Percentiles rank a stretch among this genome's conserved stretches.
phyloP scores from a whole-genome alignment of 768 basidiomycete species.

The Lactarius indigo region DNA sequence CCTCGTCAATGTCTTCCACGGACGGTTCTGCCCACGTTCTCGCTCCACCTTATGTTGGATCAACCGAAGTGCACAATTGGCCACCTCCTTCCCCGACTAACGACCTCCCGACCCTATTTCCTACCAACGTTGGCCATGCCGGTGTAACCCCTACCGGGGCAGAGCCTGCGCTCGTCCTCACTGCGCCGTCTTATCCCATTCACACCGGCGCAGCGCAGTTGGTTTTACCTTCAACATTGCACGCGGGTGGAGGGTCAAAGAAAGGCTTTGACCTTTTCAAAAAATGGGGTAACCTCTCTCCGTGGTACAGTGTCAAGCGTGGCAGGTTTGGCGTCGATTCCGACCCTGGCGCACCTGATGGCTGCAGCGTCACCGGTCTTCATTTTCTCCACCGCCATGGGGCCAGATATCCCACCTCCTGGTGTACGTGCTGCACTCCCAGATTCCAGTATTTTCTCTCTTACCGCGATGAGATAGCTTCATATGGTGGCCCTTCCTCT shows the following conservation, averaged over 20 bases:
- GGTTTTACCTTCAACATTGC: slow-evolving; percentile 45
- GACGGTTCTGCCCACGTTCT: slow-evolving; percentile 29
- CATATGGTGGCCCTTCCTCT: slow-evolving; percentile 59
- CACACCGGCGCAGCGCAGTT: slow-evolving; percentile 69
- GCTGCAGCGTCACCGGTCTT: slow-evolving; percentile 67
- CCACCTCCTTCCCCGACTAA: slow-evolving; percentile 77
- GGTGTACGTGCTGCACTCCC: slow-evolving; percentile 41
- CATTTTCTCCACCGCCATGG: slow-evolving; percentile 84
- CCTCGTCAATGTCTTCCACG: not conserved
- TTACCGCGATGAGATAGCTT: slow-evolving; percentile 35
- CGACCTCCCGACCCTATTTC: slow-evolving; percentile 66
- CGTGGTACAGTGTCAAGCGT: slow-evolving; percentile 74
- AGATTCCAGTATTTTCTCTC: slow-evolving; percentile 5
- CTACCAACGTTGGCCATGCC: slow-evolving; percentile 70
- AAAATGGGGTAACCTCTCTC: slow-evolving; percentile 81
- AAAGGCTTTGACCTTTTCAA: slow-evolving; percentile 62
- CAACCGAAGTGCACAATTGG: slow-evolving; percentile 62
- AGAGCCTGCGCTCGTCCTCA: slow-evolving; percentile 66
- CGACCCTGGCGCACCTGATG: slow-evolving; percentile 62
- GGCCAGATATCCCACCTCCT: slow-evolving; percentile 63
- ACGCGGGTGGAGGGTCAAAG: slow-evolving; percentile 23
- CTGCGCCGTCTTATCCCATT: slow-evolving; percentile 74
- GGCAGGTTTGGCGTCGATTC: slow-evolving; percentile 72
- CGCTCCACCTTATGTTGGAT: slow-evolving; percentile 69
- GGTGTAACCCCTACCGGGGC: slow-evolving; percentile 79